These are phyloP conservation scores for Fusarium torulosum DNA, from an alignment of 2,329 filamentous ascomycete genomes.

Conservation along the genomic window DNA sequence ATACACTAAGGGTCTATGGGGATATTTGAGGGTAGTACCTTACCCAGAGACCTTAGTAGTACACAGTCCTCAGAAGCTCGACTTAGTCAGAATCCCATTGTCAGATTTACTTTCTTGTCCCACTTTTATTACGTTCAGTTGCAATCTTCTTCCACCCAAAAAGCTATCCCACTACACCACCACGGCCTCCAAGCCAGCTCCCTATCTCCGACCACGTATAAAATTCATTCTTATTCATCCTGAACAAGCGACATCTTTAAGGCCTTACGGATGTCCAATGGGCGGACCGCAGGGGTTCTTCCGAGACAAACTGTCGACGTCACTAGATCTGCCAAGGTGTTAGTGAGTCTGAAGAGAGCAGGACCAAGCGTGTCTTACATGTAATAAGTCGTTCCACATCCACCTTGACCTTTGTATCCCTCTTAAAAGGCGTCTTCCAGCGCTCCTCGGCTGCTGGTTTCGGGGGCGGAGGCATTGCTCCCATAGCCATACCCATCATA, in stretches of 20 bases:
- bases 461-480: not conserved
- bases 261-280: conserved; percentile 6
- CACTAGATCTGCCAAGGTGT: not conserved
- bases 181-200: no score
- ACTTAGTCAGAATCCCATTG: no score
- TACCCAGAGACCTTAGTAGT: no score
- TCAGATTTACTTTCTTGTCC: no score
- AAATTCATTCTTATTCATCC: not conserved
- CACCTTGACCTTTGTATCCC: conserved; percentile 4
- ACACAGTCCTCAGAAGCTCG: no score
- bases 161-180: no score
- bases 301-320: conserved; percentile 14
- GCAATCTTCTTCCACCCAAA: no score
- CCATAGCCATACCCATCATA: conserved; percentile 10
- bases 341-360: accelerated
- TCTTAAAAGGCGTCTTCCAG: not conserved
- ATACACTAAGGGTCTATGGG: no score
- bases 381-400: conserved; percentile 9
- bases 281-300: conserved; percentile 9
- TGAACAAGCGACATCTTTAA: conserved; percentile 2
- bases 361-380: not conserved
- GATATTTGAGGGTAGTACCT: no score
- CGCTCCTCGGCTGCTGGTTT: not conserved
- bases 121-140: no score
- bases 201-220: accelerated